Conservation (phyloP, 495 filamentous ascomycete species). For the Aspergillus funiculosus region DNA sequence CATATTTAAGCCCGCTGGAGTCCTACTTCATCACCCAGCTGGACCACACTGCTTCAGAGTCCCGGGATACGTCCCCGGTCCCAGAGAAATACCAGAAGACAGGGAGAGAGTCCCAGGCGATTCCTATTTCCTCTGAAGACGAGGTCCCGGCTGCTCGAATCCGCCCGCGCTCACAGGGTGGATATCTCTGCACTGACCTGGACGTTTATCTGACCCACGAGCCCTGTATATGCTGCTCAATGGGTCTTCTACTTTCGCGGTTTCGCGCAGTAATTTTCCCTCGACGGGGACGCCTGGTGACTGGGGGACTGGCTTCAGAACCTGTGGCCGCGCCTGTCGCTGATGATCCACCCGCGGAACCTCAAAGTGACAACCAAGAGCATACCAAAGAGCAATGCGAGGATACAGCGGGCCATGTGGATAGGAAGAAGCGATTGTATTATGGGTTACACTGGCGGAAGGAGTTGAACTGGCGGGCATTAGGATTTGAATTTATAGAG, state of each 20-base stretch:
- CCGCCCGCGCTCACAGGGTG: conserved; percentile 51
- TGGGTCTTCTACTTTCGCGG: conserved; percentile 89
- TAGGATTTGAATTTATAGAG: conserved; percentile 76
- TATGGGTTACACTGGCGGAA: conserved; percentile 90
- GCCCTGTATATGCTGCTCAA: conserved; percentile 92
- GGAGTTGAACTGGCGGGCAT: conserved; percentile 88
- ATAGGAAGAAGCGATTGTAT: conserved; percentile 24
- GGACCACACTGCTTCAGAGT: conserved; percentile 5
- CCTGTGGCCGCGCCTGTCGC: conserved; percentile 22
- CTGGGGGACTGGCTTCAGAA: conserved; percentile 40
- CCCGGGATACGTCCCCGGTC: conserved; percentile 5
- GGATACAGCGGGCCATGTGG: conserved; percentile 18
- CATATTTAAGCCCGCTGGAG: conserved; percentile 32
- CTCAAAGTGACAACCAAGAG: conserved; percentile 6
- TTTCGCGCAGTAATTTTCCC: conserved; percentile 80
- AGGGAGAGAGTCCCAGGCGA: conserved; percentile 7
- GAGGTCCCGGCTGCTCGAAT: conserved; percentile 21
- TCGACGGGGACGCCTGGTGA: conserved; percentile 39
- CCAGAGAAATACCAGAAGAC: conserved; percentile 23
- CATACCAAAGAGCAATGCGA: conserved; percentile 47
- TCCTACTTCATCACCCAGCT: conserved; percentile 32
- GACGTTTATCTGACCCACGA: conserved; percentile 92
- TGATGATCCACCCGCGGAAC: too few relatives aligned
- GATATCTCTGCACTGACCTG: conserved; percentile 90
- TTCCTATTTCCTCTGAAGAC: neutral